phyloP scores from a whole-genome alignment of 1,139 yeast species.

The Entelexis sorbosivorans region DNA sequence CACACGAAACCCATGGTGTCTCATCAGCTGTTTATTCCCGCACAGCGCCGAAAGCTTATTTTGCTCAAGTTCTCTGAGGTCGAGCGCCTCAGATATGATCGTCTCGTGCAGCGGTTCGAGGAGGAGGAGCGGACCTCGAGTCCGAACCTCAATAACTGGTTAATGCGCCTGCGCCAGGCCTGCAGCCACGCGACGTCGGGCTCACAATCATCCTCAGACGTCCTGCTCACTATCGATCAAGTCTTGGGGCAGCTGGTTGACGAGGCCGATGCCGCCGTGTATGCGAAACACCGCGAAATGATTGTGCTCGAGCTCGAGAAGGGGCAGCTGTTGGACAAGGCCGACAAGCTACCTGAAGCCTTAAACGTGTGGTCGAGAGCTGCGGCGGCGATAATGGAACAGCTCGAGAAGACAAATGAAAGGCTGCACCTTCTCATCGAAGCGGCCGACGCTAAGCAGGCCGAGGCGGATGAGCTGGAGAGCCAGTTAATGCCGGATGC shows the following conservation, averaged over 20 bases:
- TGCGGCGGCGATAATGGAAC: slow-evolving; percentile 4
- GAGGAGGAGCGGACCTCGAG: slow-evolving; percentile 4
- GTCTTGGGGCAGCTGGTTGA: slow-evolving; percentile 19
- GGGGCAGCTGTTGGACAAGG: slow-evolving; percentile 21
- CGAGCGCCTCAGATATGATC: slow-evolving; percentile 72
- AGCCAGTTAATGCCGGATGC: background rate
- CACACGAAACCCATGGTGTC: slow-evolving; percentile 80
- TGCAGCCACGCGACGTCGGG: slow-evolving; percentile 57
- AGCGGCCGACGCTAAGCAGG: slow-evolving; percentile 1
- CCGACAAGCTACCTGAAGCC: slow-evolving; percentile 18
- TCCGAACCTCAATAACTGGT: slow-evolving; percentile 29
- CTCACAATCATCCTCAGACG: slow-evolving; percentile 4
- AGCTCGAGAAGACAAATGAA: slow-evolving; percentile 1
- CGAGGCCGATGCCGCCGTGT: slow-evolving; percentile 19
- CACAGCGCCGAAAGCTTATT: slow-evolving; percentile 57
- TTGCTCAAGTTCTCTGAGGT: slow-evolving; percentile 66
- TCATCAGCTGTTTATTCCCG: slow-evolving; percentile 64
- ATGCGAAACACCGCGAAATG: slow-evolving; percentile 9
- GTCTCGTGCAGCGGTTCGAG: slow-evolving; percentile 46
- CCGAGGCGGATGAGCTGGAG: background rate
- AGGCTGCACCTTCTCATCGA: background rate
- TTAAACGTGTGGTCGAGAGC: slow-evolving; percentile 15
- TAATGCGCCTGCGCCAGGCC: slow-evolving; percentile 56
- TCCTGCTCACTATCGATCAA: slow-evolving; percentile 21
- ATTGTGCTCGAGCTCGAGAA: slow-evolving; percentile 13